phyloP scores from a whole-genome alignment of 2,329 filamentous ascomycete genomes.

The Cephalotrichum gorgonifer region DNA sequence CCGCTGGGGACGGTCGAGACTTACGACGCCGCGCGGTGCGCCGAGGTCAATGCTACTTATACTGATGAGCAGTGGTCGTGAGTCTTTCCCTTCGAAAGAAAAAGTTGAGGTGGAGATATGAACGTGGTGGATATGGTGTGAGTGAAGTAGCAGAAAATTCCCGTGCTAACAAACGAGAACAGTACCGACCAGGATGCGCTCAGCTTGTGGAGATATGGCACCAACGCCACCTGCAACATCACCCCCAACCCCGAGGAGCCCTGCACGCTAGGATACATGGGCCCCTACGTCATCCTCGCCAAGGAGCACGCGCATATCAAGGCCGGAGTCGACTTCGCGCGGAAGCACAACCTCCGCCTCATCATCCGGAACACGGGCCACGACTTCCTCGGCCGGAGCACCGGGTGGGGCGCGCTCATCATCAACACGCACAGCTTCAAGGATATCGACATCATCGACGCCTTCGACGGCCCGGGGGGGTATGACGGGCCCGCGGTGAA shows the following conservation, averaged over 20 bases:
- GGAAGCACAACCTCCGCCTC: constrained; percentile 36
- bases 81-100: constrained; percentile 9
- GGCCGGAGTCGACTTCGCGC: constrained; percentile 19
- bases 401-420: constrained; percentile 46
- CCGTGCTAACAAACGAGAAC: constrained; percentile 3
- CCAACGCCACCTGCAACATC: constrained; percentile 28
- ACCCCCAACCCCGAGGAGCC: constrained; percentile 19
- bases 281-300: constrained; percentile 19
- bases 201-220: constrained; percentile 30
- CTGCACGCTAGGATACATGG: constrained; percentile 28
- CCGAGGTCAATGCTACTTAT: constrained; percentile 18
- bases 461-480: constrained; percentile 27
- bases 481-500: constrained; percentile 41
- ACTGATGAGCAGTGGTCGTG: constrained; percentile 25
- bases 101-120: neutral
- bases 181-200: constrained; percentile 16
- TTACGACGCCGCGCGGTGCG: constrained; percentile 23
- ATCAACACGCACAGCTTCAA: constrained; percentile 49
- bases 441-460: constrained; percentile 28
- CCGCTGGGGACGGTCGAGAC: constrained; percentile 23
- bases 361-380: constrained; percentile 48
- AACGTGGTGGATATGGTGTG: no score
- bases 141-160: no score
- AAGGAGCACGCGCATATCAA: constrained; percentile 14
- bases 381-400: constrained; percentile 47